Conservation (phyloP, 176 grass and related monocot genomes). For the Canna indica region DNA sequence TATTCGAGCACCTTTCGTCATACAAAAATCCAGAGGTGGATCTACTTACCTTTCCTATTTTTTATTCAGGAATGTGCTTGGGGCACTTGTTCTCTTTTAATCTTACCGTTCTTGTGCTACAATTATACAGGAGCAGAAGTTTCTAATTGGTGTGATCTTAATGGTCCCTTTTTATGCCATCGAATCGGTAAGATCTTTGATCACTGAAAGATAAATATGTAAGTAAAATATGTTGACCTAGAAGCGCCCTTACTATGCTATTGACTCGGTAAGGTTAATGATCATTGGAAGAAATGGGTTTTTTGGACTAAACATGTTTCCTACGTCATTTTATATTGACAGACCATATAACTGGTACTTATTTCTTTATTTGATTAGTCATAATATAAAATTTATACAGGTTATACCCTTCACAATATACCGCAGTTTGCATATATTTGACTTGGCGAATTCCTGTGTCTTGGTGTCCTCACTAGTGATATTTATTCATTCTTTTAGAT, state of each 20-base stretch:
- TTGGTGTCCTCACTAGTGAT: too few species aligned
- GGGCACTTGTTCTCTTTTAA: slow-evolving; percentile 2
- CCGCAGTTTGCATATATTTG: too few species aligned
- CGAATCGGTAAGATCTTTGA: slow-evolving; percentile 53
- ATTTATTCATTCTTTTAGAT: too few species aligned
- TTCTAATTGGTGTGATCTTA: slow-evolving; percentile 67
- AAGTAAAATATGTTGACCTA: neutral
- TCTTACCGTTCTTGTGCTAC: neutral
- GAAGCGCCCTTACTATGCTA: neutral
- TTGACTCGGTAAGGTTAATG: too few species aligned
- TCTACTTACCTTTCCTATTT: slow-evolving; percentile 12
- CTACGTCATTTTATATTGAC: too few species aligned
- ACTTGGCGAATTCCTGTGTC: too few species aligned
- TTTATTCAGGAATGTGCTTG: neutral
- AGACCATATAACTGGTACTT: too few species aligned
- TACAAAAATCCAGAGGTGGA: slow-evolving; percentile 98
- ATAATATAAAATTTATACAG: too few species aligned
- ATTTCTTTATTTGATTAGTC: too few species aligned
- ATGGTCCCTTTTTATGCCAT: slow-evolving; percentile 76
- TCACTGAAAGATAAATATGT: neutral
- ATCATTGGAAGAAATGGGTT: too few species aligned
- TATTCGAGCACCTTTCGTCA: slow-evolving; percentile 60
- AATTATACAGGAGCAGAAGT: slow-evolving; percentile 76
- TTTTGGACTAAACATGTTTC: too few species aligned
- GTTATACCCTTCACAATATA: too few species aligned